Conservation (phyloP, 73 alveolate species). For the Chromera velia region DNA sequence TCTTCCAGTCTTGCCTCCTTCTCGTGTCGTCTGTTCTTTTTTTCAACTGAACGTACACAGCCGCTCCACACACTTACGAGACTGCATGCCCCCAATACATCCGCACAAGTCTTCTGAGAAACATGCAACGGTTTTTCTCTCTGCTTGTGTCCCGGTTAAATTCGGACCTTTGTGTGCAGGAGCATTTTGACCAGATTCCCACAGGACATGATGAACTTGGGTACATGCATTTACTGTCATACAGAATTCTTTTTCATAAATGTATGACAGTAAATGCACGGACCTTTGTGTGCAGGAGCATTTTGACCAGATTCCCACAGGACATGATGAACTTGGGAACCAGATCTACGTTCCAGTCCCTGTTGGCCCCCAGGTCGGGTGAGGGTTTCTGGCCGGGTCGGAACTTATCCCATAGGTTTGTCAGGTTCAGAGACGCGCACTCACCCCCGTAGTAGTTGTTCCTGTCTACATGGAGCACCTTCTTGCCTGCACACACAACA, state of each 20-base stretch:
- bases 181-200: slow-evolving; percentile 87
- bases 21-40: no score
- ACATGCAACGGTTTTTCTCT: no score
- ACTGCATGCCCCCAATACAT: no score
- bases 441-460: slow-evolving; percentile 80
- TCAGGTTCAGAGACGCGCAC: slow-evolving; percentile 66
- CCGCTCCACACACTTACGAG: no score
- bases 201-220: slow-evolving; percentile 95
- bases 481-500: slow-evolving; percentile 49
- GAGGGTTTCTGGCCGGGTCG: slow-evolving; percentile 36
- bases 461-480: slow-evolving; percentile 90
- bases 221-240: no score
- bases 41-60: no score
- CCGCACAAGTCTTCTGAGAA: no score
- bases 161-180: slow-evolving; percentile 62
- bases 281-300: slow-evolving; percentile 75
- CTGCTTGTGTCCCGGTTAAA: no score
- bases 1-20: no score
- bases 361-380: slow-evolving; percentile 47
- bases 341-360: slow-evolving; percentile 94
- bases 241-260: no score
- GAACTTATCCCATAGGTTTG: slow-evolving; percentile 86
- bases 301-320: slow-evolving; percentile 84
- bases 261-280: no score
- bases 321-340: slow-evolving; percentile 98